Conservation (phyloP, 176 grass and related monocot species). For the Ampelocalamus luodianensis region DNA sequence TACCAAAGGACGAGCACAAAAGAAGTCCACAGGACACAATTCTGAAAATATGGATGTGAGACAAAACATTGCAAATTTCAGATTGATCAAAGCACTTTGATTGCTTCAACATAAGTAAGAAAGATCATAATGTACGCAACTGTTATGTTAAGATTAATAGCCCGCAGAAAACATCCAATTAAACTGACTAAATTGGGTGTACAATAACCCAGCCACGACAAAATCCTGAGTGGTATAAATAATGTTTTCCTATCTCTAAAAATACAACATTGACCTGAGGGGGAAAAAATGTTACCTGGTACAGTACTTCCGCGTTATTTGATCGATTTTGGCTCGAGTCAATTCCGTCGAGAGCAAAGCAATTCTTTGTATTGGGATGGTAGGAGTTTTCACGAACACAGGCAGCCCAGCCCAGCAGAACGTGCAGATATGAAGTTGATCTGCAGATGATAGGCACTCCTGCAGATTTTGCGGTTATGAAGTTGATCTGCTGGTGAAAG, state of each 20-base stretch:
- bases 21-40: not conserved
- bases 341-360: slow-evolving; percentile 30
- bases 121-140: slow-evolving; percentile 11
- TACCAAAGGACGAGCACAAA: not conserved
- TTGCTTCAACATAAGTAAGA: slow-evolving; percentile 7
- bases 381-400: not conserved
- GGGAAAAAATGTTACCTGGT: slow-evolving; percentile 23
- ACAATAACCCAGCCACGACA: slow-evolving; percentile 4
- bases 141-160: not conserved
- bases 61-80: not conserved
- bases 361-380: not conserved
- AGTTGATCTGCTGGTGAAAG: slow-evolving; percentile 29
- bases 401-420: not conserved
- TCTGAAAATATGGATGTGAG: not conserved
- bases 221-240: slow-evolving; percentile 27
- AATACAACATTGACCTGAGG: slow-evolving; percentile 33
- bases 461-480: not conserved
- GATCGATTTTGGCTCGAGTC: slow-evolving; percentile 1
- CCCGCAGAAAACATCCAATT: not conserved
- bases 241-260: slow-evolving; percentile 28
- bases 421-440: slow-evolving; percentile 27
- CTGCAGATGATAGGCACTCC: not conserved
- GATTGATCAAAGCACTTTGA: not conserved
- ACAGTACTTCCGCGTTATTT: slow-evolving; percentile 27
- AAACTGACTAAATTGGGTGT: slow-evolving; percentile 27